phyloP scores from a whole-genome alignment of 75 land plant genomes.

The Adiantum capillusveneris region DNA sequence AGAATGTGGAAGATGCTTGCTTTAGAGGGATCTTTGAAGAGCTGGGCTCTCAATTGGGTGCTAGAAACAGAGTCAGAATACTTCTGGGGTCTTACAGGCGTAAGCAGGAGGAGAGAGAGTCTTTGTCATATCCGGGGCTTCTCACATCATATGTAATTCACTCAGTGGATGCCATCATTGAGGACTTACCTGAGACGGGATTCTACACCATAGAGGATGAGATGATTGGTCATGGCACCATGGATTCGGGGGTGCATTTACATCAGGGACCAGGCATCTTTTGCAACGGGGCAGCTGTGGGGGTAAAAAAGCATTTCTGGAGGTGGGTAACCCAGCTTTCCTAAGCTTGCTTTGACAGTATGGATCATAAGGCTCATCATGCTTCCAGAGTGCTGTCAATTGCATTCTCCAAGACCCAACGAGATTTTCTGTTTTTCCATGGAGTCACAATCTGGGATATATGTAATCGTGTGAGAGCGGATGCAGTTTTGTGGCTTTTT shows the following conservation, averaged over 20 bases:
- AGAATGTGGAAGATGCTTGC: constrained; percentile 56
- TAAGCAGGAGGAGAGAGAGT: constrained; percentile 69
- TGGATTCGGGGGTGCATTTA: neutral
- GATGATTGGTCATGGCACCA: neutral
- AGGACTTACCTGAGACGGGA: constrained; percentile 55
- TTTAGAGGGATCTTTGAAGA: constrained; percentile 68
- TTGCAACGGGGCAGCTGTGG: constrained; percentile 29
- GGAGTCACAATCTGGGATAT: no score
- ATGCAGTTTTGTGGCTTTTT: no score
- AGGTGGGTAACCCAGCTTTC: constrained; percentile 48
- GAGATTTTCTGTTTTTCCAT: no score
- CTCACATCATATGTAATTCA: constrained; percentile 77
- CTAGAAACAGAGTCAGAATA: constrained; percentile 31
- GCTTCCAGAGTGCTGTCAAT: no score
- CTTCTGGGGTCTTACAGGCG: constrained; percentile 41
- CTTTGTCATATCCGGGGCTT: constrained; percentile 83
- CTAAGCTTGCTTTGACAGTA: no score
- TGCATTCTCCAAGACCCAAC: no score
- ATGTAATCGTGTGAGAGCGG: no score
- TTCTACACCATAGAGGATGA: constrained; percentile 67
- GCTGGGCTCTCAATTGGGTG: constrained; percentile 47
- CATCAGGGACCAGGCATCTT: neutral
- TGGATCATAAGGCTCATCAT: no score
- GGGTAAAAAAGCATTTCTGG: constrained; percentile 87
- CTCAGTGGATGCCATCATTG: constrained; percentile 60